phyloP scores from a whole-genome alignment of 495 filamentous ascomycete species.

The Aspergillus asperescens region DNA sequence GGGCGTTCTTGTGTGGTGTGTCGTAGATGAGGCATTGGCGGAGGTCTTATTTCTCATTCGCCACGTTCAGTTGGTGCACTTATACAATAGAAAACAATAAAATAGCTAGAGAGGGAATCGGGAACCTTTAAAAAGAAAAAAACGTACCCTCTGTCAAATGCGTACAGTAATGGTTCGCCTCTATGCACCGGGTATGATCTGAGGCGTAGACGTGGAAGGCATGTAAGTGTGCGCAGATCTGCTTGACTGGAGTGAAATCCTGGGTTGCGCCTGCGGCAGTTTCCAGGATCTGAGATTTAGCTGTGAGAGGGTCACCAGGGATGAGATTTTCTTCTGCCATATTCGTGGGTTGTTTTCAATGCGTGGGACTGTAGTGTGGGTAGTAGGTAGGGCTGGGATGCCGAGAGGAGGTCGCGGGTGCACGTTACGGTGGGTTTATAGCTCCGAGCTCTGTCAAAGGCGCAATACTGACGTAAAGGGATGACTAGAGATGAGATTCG shows the following conservation, averaged over 20 bases:
- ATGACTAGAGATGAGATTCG: neutral
- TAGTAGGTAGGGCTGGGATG: neutral
- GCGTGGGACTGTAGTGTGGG: neutral
- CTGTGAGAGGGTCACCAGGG: slow-evolving; percentile 47
- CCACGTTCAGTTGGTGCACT: too few species aligned
- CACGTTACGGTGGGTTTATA: neutral
- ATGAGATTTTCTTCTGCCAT: slow-evolving; percentile 23
- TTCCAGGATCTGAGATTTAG: slow-evolving; percentile 58
- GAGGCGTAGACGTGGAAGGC: slow-evolving; percentile 78
- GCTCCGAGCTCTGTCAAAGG: neutral
- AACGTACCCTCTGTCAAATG: slow-evolving; percentile 62
- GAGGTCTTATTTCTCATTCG: slow-evolving; percentile 36
- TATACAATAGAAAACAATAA: too few species aligned
- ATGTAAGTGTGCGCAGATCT: slow-evolving; percentile 78
- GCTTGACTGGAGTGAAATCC: slow-evolving; percentile 67
- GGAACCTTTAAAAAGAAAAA: neutral
- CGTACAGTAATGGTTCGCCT: slow-evolving; percentile 81
- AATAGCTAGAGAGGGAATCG: too few species aligned
- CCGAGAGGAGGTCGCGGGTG: neutral
- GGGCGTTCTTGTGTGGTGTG: slow-evolving; percentile 54
- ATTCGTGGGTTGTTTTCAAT: slow-evolving; percentile 13
- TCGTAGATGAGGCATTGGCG: slow-evolving; percentile 89
- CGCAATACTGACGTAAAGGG: slow-evolving; percentile 2
- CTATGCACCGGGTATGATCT: slow-evolving; percentile 61
- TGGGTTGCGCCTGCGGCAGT: slow-evolving; percentile 58